Percentiles rank a stretch among this genome's conserved stretches.
phyloP scores from a whole-genome alignment of 352 stramenopile species.

The Globisporangium recalcitrans region DNA sequence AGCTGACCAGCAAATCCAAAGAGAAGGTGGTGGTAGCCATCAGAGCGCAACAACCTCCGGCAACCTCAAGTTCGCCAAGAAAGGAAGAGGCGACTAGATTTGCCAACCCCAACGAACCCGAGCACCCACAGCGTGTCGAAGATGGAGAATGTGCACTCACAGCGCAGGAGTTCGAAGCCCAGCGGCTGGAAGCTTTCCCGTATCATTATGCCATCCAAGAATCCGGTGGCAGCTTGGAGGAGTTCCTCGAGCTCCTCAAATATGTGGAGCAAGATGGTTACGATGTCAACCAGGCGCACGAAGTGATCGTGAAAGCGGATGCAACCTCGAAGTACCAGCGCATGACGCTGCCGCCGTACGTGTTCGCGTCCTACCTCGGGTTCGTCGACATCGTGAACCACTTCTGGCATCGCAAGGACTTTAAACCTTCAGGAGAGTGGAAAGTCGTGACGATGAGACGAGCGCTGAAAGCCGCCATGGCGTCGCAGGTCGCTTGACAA shows the following conservation, averaged over 20 bases:
- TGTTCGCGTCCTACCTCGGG: constrained; percentile 5
- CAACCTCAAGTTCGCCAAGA: neutral
- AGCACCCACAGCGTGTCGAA: neutral
- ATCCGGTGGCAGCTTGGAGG: neutral
- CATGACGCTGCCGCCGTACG: constrained; percentile 1
- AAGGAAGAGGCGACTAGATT: neutral
- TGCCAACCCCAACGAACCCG: neutral
- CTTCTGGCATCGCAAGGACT: neutral
- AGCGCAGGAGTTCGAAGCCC: neutral
- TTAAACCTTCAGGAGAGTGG: neutral
- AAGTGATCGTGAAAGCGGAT: neutral
- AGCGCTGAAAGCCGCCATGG: neutral
- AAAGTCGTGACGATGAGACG: neutral
- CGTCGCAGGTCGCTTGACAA: neutral
- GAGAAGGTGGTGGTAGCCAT: neutral
- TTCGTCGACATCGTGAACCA: constrained; percentile 1
- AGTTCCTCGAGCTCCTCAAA: neutral
- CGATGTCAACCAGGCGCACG: constrained; percentile 1
- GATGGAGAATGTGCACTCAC: neutral
- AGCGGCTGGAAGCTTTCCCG: neutral
- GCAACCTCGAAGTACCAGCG: neutral
- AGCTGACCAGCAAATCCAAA: neutral
- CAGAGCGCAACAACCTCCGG: neutral
- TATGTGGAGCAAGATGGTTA: neutral
- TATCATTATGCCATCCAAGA: neutral